A percentile compares a stretch with the other conserved stretches of the same genome.
Evolutionary conservation across 768 basidiomycete genomes (phyloP).

Genomic region (Suillus luteus): DNA sequence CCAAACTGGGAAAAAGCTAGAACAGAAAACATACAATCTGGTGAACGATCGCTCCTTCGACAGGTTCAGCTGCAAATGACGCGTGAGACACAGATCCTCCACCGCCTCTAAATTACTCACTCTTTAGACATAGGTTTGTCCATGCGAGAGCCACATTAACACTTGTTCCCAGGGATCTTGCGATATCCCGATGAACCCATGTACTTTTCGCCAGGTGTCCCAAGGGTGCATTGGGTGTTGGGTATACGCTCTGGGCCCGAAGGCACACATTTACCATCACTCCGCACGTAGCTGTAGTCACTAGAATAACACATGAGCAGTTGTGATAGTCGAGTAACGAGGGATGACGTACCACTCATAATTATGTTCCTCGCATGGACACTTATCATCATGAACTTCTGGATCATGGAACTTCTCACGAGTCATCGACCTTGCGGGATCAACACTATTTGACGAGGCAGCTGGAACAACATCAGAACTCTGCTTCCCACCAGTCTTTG

Average conservation of each 20-base stretch:
- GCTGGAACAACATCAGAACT: too few species aligned
- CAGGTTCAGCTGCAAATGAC: constrained; percentile 24
- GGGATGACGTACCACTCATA: constrained; percentile 78
- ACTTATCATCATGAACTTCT: constrained; percentile 77
- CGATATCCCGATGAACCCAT: constrained; percentile 90
- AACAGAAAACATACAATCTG: too few species aligned
- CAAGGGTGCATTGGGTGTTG: constrained; percentile 60
- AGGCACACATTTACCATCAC: constrained; percentile 74
- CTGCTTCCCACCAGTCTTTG: too few species aligned
- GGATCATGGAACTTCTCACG: constrained; percentile 86
- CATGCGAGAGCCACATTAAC: constrained; percentile 60
- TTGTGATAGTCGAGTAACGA: background rate
- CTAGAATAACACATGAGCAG: constrained; percentile 40
- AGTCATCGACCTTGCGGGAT: too few species aligned
- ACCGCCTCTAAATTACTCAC: constrained; percentile 35
- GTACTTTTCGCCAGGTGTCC: constrained; percentile 54
- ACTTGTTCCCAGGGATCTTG: constrained; percentile 91
- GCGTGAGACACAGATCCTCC: background rate
- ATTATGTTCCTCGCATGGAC: constrained; percentile 82
- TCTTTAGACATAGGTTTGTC: constrained; percentile 71
- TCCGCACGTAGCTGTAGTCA: constrained; percentile 86
- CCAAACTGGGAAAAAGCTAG: too few species aligned
- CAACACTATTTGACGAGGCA: too few species aligned
- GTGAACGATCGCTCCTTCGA: too few species aligned
- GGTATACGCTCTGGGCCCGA: constrained; percentile 89